Evolutionary conservation across 2,329 filamentous ascomycete species (phyloP).

Genomic region (Aspergillus hortae): DNA sequence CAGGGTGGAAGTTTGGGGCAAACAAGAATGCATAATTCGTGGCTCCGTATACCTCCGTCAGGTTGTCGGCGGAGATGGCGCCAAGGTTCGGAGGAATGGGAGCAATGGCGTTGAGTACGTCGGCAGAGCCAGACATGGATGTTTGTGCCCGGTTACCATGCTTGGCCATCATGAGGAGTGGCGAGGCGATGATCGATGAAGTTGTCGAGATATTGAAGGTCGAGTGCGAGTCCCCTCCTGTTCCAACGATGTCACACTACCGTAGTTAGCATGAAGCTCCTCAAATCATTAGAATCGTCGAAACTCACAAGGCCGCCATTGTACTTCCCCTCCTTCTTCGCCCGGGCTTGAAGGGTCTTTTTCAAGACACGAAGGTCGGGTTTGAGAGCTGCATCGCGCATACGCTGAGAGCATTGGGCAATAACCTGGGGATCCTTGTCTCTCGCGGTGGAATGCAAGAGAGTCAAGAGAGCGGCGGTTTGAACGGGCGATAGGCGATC

Average conservation of each 20-base stretch:
- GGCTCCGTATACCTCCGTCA: conserved; percentile 68
- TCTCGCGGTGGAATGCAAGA: conserved; percentile 84
- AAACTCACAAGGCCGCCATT: conserved; percentile 72
- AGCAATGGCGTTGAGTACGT: conserved; percentile 73
- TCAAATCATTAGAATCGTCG: background rate
- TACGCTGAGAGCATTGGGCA: conserved; percentile 75
- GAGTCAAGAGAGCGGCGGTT: conserved; percentile 80
- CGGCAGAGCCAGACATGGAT: conserved; percentile 91
- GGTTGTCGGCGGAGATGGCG: conserved; percentile 67
- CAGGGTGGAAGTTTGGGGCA: conserved; percentile 92
- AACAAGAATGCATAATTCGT: conserved; percentile 96
- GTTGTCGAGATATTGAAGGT: conserved; percentile 99
- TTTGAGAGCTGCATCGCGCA: conserved; percentile 73
- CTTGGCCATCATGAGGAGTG: conserved; percentile 81
- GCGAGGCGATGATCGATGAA: conserved; percentile 84
- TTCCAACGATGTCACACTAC: conserved; percentile 90
- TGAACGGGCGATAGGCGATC: conserved; percentile 86
- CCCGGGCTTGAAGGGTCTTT: conserved; percentile 58
- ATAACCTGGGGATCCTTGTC: conserved; percentile 83
- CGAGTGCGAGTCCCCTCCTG: conserved; percentile 91
- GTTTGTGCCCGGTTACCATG: conserved; percentile 96
- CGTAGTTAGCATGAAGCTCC: background rate
- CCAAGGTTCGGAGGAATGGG: conserved; percentile 70
- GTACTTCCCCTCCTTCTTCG: conserved; percentile 69
- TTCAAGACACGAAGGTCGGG: conserved; percentile 64